Conservation (phyloP, 495 filamentous ascomycete species). For the Hyaloscypha variabilis region DNA sequence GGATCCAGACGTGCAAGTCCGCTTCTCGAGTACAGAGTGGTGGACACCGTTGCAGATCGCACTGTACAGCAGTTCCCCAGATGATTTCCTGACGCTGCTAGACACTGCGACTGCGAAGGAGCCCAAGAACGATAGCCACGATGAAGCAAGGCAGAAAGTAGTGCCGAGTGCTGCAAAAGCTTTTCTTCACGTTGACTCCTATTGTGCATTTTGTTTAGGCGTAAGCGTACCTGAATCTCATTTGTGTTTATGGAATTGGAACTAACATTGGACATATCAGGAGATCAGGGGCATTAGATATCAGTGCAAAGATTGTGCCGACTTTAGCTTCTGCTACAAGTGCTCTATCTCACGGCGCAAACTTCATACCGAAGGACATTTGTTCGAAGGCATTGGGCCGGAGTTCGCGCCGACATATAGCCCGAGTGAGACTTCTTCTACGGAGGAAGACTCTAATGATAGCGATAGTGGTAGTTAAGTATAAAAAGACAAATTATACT, state of each 20-base stretch:
- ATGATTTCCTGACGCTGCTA: neutral
- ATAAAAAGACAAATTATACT: too few species aligned
- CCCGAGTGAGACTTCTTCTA: slow-evolving; percentile 3
- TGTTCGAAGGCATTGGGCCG: neutral
- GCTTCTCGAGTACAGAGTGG: neutral
- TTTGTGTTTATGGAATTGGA: neutral
- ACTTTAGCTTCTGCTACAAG: slow-evolving; percentile 1
- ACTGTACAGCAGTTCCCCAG: neutral
- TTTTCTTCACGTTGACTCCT: neutral
- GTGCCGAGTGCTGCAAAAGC: neutral
- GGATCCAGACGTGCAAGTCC: slow-evolving; percentile 11
- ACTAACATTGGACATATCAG: neutral
- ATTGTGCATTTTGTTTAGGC: neutral
- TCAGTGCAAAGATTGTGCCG: neutral
- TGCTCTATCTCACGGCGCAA: neutral
- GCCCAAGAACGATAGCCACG: neutral
- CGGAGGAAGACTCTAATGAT: neutral
- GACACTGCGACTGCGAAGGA: neutral
- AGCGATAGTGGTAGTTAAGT: neutral
- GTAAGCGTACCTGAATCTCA: neutral
- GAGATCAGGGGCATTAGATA: neutral
- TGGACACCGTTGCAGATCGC: neutral
- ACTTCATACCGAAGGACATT: neutral
- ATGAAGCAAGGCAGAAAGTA: neutral
- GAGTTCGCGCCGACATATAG: neutral